Conservation (phyloP, 1,284 basidiomycete genomes). For the Phlebopus sp. region DNA sequence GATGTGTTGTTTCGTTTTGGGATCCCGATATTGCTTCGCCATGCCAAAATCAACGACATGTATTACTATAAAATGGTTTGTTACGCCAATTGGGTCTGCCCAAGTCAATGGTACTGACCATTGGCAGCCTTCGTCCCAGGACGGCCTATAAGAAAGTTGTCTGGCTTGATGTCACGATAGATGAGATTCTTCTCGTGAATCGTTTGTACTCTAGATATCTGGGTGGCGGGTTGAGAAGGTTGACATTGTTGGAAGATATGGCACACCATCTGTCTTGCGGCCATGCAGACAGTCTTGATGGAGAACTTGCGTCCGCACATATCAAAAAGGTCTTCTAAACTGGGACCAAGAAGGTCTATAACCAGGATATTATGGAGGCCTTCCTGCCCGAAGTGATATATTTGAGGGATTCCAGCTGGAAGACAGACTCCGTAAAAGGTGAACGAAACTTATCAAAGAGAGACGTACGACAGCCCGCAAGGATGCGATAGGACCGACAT, state of each 20-base stretch:
- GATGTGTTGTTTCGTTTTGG: slow-evolving; percentile 96
- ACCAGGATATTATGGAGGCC: slow-evolving; percentile 97
- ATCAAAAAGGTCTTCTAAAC: slow-evolving; percentile 92
- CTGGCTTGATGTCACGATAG: slow-evolving; percentile 97
- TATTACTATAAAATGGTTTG: slow-evolving; percentile 33
- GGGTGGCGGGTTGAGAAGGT: slow-evolving; percentile 4
- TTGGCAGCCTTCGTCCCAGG: slow-evolving; percentile 87
- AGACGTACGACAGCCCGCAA: slow-evolving; percentile 85
- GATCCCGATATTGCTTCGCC: slow-evolving; percentile 97
- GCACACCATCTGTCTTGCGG: slow-evolving; percentile 92
- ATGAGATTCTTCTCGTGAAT: slow-evolving; percentile 98
- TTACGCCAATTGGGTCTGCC: slow-evolving; percentile 14
- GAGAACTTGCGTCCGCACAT: slow-evolving; percentile 95
- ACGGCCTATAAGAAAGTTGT: slow-evolving; percentile 94
- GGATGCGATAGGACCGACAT: slow-evolving; percentile 95
- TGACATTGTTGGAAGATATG: not conserved
- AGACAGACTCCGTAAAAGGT: slow-evolving; percentile 12
- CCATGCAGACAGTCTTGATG: slow-evolving; percentile 96
- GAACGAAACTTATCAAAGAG: slow-evolving; percentile 5
- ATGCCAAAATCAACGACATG: slow-evolving; percentile 92
- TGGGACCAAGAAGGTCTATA: slow-evolving; percentile 92
- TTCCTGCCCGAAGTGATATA: slow-evolving; percentile 97
- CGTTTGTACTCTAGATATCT: slow-evolving; percentile 89
- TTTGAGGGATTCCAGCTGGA: slow-evolving; percentile 87
- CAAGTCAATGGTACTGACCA: slow-evolving; percentile 39